Conservation (phyloP, 257 asterid species). For the Solanum pinnatisectum region DNA sequence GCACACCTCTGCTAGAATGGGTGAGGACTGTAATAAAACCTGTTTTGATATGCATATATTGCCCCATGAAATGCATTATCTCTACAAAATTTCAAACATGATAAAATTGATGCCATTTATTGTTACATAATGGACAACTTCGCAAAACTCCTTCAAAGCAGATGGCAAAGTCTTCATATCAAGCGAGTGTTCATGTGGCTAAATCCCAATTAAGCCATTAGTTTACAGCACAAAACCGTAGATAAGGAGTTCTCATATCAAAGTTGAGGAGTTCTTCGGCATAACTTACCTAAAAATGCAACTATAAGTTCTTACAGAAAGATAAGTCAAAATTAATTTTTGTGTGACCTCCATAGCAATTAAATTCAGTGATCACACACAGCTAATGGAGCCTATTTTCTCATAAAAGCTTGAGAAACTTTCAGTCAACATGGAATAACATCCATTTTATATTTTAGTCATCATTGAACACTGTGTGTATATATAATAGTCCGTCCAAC, state of each 20-base stretch:
- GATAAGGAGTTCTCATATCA: neutral
- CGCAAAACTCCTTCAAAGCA: neutral
- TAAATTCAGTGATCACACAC: neutral
- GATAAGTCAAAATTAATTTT: neutral
- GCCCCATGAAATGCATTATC: neutral
- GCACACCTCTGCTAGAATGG: neutral
- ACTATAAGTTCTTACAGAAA: neutral
- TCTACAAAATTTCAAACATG: neutral
- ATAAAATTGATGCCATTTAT: neutral
- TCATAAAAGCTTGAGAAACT: neutral
- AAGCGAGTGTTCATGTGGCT: neutral
- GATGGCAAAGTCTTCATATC: neutral
- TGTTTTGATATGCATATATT: neutral
- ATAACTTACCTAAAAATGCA: neutral
- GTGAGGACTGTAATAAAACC: neutral
- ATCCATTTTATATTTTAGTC: neutral
- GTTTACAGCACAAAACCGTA: neutral
- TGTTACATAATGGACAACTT: neutral
- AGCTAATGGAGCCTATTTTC: neutral
- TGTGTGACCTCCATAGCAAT: neutral
- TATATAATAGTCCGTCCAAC: neutral
- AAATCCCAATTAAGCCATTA: neutral
- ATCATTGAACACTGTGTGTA: neutral
- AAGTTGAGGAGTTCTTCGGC: neutral
- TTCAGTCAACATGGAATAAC: neutral